Evolutionary conservation across 2,329 filamentous ascomycete species (phyloP).

Genomic region (Sporothrix globosa): DNA sequence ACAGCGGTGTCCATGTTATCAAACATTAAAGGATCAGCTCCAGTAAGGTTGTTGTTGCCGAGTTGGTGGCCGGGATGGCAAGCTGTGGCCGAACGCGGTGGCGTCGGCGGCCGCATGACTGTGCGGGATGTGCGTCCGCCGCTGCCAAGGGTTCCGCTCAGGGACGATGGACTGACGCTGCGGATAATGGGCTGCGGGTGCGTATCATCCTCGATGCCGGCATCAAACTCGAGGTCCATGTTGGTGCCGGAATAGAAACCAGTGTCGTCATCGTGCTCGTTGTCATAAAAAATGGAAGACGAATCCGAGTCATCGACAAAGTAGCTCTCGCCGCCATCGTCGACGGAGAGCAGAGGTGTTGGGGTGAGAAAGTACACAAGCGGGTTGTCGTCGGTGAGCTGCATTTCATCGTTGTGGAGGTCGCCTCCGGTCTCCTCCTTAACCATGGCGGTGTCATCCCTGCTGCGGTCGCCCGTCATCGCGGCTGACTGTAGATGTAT

Average conservation of each 20-base stretch:
- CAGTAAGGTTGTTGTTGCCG: slow-evolving; percentile 1
- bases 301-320: slow-evolving; percentile 43
- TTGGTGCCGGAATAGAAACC: slow-evolving; percentile 44
- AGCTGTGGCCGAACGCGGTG: slow-evolving; percentile 37
- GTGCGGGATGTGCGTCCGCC: slow-evolving; percentile 46
- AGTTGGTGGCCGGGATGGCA: slow-evolving; percentile 37
- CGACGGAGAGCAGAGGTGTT: slow-evolving; percentile 45
- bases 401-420: slow-evolving; percentile 43
- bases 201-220: slow-evolving; percentile 59
- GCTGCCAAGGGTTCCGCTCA: slow-evolving; percentile 51
- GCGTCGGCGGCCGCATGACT: slow-evolving; percentile 47
- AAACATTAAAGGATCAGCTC: background rate
- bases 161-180: slow-evolving; percentile 60
- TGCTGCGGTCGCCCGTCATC: slow-evolving; percentile 44
- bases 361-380: slow-evolving; percentile 60
- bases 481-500: slow-evolving; percentile 51
- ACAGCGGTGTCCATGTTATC: slow-evolving; percentile 47
- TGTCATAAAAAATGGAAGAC: slow-evolving; percentile 47
- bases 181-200: slow-evolving; percentile 53
- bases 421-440: slow-evolving; percentile 44
- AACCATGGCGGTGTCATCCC: slow-evolving; percentile 45
- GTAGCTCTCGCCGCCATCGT: slow-evolving; percentile 44
- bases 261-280: slow-evolving; percentile 45
- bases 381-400: slow-evolving; percentile 55
- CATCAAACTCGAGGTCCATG: slow-evolving; percentile 58